Base-by-base conservation (phyloP, 176 grass and related monocot species). In the Carex kokanica region DNA sequence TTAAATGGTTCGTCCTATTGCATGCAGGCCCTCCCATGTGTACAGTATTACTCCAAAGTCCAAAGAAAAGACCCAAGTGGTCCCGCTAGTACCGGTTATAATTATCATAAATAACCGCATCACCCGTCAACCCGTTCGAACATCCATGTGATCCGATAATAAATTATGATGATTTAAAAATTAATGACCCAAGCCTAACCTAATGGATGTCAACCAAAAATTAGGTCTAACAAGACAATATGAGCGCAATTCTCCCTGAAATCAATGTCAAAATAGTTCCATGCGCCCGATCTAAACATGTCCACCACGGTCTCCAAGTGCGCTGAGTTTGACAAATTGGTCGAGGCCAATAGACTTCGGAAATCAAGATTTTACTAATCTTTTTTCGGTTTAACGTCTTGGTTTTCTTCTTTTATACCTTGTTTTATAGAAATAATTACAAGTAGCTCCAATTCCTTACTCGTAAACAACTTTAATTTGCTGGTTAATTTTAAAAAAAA, bases 1-100 rank as follows among this genome's bases (percentile, higher is more conserved):
- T 77, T 77, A 31, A 77, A 77, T 77, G 31, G 2, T 55, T 31
- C 3, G 49, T 77, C 49, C 73, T 77, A 55, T 54, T 55, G 64
- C 71, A 20, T 74, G 45, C 72, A 75, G 47, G 73, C 73, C 24
- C 73, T 74, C 73, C 23, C 72, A 75, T 13, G 73, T 55, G 73
- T 55, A 53, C 18, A 54, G 45, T 75, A 29, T 54, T 54, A 55
- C 73, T 32, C 13, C 2, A 29, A 43, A 27, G 47, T 24, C 47
- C 13, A 16, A 47, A 73, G 67, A 11, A 43, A 43, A 14, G n/a
- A 18, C 8, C 68, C 43, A 74, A 65, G 41, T 74, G 20, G n/a
- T 74, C 38, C 43, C 40, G 20, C 41, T 75, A 17, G 12, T 77
- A 77, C 12, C 24, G 5, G 6, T 54, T 2, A 43, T 27, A 77